Evolutionary conservation across 805 yeast species (phyloP).

Genomic region (Pichia ethanolica): DNA sequence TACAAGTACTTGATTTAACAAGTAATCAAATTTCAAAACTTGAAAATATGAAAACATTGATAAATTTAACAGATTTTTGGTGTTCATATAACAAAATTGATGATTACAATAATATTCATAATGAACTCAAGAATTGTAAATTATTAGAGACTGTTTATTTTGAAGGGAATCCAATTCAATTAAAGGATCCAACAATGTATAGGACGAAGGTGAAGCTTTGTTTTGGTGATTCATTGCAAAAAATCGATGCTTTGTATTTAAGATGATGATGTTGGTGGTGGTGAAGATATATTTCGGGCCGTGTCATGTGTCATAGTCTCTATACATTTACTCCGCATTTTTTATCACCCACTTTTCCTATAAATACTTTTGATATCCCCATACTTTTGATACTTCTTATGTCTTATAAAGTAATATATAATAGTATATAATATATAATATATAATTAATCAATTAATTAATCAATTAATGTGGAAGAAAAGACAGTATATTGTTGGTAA

Average conservation of each 20-base stretch:
- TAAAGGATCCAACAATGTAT: conserved; percentile 66
- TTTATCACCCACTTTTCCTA: too few relatives aligned
- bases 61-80: conserved; percentile 86
- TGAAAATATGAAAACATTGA: conserved; percentile 58
- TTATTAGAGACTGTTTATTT: conserved; percentile 82
- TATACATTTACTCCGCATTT: too few relatives aligned
- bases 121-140: conserved; percentile 54
- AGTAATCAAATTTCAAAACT: conserved; percentile 59
- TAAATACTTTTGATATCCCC: too few relatives aligned
- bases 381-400: too few relatives aligned
- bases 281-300: too few relatives aligned
- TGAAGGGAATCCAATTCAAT: conserved; percentile 88
- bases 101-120: conserved; percentile 59
- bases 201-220: conserved; percentile 73
- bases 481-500: background rate
- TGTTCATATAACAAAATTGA: conserved; percentile 71
- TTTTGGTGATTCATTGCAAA: conserved; percentile 61
- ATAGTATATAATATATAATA: too few relatives aligned
- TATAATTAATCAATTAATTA: too few relatives aligned
- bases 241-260: conserved; percentile 84
- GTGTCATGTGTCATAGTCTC: too few relatives aligned
- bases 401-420: too few relatives aligned
- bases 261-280: background rate
- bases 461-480: too few relatives aligned
- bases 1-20: conserved; percentile 74